A percentile compares a stretch with the other conserved stretches of the same genome.
Conservation (phyloP, 768 basidiomycete genomes). For the Auriculariales sp. region DNA sequence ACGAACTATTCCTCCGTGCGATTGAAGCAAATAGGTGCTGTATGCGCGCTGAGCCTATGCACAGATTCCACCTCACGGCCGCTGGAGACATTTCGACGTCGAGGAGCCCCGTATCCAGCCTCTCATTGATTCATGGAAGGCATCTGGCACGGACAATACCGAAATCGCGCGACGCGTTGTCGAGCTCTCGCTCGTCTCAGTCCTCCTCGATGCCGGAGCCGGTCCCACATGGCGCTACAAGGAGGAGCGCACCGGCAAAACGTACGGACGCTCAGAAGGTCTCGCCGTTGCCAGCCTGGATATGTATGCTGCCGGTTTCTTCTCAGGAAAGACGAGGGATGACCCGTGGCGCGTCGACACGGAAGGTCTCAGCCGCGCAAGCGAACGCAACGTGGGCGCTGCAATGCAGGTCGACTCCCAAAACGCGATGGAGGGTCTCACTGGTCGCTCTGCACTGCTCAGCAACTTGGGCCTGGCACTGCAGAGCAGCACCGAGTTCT, state of each 20-base stretch:
- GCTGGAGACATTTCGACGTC: constrained; percentile 80
- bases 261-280: constrained; percentile 60
- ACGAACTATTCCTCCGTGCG: constrained; percentile 44
- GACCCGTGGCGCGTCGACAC: constrained; percentile 73
- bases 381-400: constrained; percentile 37
- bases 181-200: constrained; percentile 83
- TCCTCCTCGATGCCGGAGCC: constrained; percentile 89
- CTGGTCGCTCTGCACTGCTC: constrained; percentile 71
- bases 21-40: not conserved
- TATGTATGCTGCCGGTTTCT: constrained; percentile 78
- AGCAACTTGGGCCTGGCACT: constrained; percentile 62
- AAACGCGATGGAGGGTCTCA: constrained; percentile 85
- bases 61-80: constrained; percentile 79
- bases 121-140: constrained; percentile 42
- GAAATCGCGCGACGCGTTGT: constrained; percentile 60
- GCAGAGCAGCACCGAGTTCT: constrained; percentile 45
- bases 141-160: constrained; percentile 22
- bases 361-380: constrained; percentile 50
- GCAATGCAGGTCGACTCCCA: constrained; percentile 66
- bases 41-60: constrained; percentile 5
- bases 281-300: constrained; percentile 80
- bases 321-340: constrained; percentile 40
- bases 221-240: constrained; percentile 69
- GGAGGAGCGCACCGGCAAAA: constrained; percentile 38
- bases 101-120: constrained; percentile 48